phyloP scores from a whole-genome alignment of 345 rosid genomes.

The Gossypium sturtianum region DNA sequence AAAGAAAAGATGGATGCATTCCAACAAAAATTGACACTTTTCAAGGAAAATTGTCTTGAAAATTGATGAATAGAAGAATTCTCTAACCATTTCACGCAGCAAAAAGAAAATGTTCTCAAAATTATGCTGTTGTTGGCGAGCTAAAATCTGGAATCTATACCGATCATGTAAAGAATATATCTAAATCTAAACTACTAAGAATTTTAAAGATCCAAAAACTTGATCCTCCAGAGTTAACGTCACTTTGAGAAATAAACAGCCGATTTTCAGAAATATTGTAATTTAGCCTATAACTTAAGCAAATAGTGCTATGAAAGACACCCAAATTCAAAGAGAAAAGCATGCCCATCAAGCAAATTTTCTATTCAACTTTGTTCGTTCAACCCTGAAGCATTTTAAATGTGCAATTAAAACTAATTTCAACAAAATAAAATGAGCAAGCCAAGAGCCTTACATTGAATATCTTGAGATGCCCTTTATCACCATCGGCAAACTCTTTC shows the following conservation, averaged over 20 bases:
- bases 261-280: not conserved
- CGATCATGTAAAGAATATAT: not conserved
- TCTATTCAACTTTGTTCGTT: not conserved
- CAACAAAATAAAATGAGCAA: not conserved
- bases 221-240: not conserved
- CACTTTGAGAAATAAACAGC: not conserved
- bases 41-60: not conserved
- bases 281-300: not conserved
- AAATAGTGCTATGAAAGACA: not conserved
- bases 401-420: not conserved
- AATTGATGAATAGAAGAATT: not conserved
- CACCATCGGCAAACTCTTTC: slow-evolving; percentile 42
- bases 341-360: not conserved
- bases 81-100: not conserved
- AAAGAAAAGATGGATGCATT: no score
- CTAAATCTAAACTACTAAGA: not conserved
- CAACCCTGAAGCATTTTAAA: not conserved
- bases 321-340: not conserved
- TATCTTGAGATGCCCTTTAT: slow-evolving; percentile 54
- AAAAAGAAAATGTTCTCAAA: not conserved
- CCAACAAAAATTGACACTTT: not conserved
- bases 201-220: not conserved
- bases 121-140: no score
- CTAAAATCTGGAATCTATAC: not conserved
- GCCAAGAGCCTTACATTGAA: slow-evolving; percentile 38